phyloP scores from a whole-genome alignment of 2,329 filamentous ascomycete species.

The Mycogone perniciosa region DNA sequence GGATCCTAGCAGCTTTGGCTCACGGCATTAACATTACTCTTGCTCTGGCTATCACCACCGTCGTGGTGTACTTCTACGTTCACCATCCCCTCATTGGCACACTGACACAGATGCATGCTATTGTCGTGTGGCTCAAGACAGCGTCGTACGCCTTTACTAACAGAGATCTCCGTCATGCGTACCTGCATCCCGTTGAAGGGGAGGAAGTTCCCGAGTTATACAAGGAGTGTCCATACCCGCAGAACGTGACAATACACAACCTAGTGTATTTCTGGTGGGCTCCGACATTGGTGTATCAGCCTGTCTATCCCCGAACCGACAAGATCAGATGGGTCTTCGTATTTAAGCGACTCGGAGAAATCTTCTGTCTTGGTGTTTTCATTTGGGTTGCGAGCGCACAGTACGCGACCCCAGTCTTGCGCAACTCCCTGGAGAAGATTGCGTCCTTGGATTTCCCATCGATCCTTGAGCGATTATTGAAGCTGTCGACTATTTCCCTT shows the following conservation, averaged over 20 bases:
- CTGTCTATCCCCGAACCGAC: constrained; percentile 81
- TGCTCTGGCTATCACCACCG: constrained; percentile 73
- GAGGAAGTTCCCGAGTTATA: constrained; percentile 78
- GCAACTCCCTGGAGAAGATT: constrained; percentile 86
- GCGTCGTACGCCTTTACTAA: constrained; percentile 96
- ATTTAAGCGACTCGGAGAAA: constrained; percentile 71
- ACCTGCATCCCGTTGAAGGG: constrained; percentile 65
- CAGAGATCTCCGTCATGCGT: constrained; percentile 85
- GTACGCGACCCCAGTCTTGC: constrained; percentile 83
- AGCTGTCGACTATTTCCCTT: constrained; percentile 89
- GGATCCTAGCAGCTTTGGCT: constrained; percentile 71
- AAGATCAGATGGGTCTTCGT: constrained; percentile 85
- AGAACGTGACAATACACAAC: constrained; percentile 84
- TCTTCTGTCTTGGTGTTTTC: constrained; percentile 71
- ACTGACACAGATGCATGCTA: constrained; percentile 80
- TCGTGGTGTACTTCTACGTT: constrained; percentile 83
- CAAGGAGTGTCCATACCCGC: constrained; percentile 74
- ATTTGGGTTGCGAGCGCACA: constrained; percentile 95
- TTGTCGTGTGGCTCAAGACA: constrained; percentile 94
- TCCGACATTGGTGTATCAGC: constrained; percentile 93
- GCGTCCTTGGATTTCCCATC: constrained; percentile 70
- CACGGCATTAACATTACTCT: constrained; percentile 80
- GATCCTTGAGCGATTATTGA: constrained; percentile 85
- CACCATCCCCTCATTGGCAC: constrained; percentile 93
- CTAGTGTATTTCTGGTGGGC: constrained; percentile 97